A percentile compares a stretch with the other conserved stretches of the same genome.
phyloP scores from a whole-genome alignment of 2,329 filamentous ascomycete genomes.

The Rutstroemia sp. region DNA sequence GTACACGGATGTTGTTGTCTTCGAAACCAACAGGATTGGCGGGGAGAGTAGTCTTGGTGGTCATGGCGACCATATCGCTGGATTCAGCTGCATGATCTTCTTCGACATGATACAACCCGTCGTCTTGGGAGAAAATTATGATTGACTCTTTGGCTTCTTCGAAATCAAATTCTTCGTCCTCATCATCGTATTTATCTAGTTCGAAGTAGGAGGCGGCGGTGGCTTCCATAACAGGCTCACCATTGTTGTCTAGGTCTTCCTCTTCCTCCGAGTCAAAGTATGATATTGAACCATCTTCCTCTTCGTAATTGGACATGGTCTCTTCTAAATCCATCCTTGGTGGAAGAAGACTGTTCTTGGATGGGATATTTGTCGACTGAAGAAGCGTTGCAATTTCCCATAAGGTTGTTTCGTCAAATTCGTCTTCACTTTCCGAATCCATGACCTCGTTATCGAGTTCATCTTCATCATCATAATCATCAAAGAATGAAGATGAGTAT shows the following conservation, averaged over 20 bases:
- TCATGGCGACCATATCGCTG: not conserved
- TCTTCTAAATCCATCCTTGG: not conserved
- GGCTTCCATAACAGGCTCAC: not conserved
- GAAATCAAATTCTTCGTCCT: not conserved
- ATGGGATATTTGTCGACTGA: slow-evolving; percentile 43
- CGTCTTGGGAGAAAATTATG: slow-evolving; percentile 1
- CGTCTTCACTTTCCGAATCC: slow-evolving; percentile 29
- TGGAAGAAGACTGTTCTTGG: slow-evolving; percentile 43
- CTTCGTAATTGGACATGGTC: slow-evolving; percentile 18
- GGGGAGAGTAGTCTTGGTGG: too few species aligned
- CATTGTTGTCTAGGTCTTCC: not conserved
- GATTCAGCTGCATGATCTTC: not conserved
- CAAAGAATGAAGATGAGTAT: slow-evolving; percentile 42
- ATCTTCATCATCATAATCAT: slow-evolving; percentile 47
- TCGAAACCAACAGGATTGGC: too few species aligned
- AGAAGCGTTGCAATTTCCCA: slow-evolving; percentile 58
- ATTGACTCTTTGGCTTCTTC: not conserved
- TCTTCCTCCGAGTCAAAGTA: slow-evolving; percentile 13
- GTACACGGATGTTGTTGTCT: not conserved
- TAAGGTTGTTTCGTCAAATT: slow-evolving; percentile 53
- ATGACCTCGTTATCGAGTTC: slow-evolving; percentile 28
- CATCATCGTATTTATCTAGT: not conserved
- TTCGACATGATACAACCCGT: not conserved
- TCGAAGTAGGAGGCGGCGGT: not conserved
- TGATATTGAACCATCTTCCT: slow-evolving; percentile 11